These are phyloP conservation scores for Thyridium curvatum DNA, from an alignment of 2,329 filamentous ascomycete genomes.

Conservation along the genomic window DNA sequence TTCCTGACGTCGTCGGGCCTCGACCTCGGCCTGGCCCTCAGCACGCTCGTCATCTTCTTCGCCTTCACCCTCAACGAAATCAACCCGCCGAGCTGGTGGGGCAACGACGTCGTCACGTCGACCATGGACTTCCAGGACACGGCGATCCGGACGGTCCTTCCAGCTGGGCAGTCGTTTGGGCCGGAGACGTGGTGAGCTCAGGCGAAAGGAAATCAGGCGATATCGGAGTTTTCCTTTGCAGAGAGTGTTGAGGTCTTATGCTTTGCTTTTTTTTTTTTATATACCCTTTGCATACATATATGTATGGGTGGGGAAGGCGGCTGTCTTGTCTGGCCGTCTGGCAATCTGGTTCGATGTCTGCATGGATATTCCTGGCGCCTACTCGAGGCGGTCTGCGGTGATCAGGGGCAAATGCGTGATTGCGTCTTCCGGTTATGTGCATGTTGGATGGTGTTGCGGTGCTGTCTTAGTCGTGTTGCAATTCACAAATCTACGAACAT, in stretches of 20 bases:
- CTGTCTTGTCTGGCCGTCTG: too few relatives aligned
- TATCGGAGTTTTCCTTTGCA: neutral
- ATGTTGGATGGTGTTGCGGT: too few relatives aligned
- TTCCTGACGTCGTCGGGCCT: conserved; percentile 65
- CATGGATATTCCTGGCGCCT: too few relatives aligned
- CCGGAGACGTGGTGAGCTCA: conserved; percentile 43
- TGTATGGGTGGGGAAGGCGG: neutral
- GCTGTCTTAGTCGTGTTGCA: too few relatives aligned
- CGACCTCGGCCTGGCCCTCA: conserved; percentile 61
- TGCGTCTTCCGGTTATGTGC: too few relatives aligned
- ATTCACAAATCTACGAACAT: too few relatives aligned
- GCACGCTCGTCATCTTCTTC: conserved; percentile 65
- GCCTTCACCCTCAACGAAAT: conserved; percentile 59
- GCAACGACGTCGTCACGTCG: conserved; percentile 49
- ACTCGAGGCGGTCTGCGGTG: too few relatives aligned
- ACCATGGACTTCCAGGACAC: conserved; percentile 57
- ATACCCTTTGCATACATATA: neutral
- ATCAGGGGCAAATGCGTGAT: too few relatives aligned
- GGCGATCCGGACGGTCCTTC: conserved; percentile 49
- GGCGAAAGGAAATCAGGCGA: neutral
- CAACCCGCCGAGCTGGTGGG: conserved; percentile 63
- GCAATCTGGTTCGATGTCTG: too few relatives aligned
- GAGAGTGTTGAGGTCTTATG: too few relatives aligned
- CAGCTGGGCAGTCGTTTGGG: conserved; percentile 54
- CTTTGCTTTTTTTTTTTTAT: neutral